Percentiles rank a stretch among this genome's conserved stretches.
phyloP scores from a whole-genome alignment of 305 asterid genomes.

The Fraxinus xanthoxyloides region DNA sequence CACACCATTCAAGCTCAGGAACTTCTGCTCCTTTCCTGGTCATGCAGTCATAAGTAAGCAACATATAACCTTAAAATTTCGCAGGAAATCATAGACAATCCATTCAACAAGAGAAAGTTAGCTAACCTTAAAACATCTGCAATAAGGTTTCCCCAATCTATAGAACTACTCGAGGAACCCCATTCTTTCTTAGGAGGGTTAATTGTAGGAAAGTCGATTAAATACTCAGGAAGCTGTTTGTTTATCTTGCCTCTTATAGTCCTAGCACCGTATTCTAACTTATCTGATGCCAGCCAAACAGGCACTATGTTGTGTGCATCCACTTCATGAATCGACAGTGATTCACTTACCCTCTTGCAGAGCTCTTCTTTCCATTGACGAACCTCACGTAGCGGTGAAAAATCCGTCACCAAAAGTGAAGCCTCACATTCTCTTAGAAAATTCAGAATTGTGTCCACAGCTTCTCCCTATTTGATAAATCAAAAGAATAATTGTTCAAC shows the following conservation, averaged over 20 bases:
- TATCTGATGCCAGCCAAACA: constrained; percentile 80
- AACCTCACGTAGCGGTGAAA: constrained; percentile 86
- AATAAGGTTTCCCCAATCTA: constrained; percentile 71
- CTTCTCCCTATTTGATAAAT: constrained; percentile 64
- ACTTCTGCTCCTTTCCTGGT: constrained; percentile 92
- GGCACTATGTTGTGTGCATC: constrained; percentile 95
- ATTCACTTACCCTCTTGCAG: constrained; percentile 48
- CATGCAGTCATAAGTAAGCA: constrained; percentile 29
- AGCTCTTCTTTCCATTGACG: constrained; percentile 71
- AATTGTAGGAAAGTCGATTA: constrained; percentile 66
- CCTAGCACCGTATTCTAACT: constrained; percentile 83
- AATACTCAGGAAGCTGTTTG: constrained; percentile 72
- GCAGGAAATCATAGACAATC: constrained; percentile 5
- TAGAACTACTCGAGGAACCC: constrained; percentile 35
- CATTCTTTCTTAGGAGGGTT: constrained; percentile 45
- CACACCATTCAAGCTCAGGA: constrained; percentile 94
- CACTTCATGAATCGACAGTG: constrained; percentile 78
- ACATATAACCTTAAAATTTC: not conserved
- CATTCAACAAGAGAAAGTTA: constrained; percentile 19
- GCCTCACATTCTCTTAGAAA: constrained; percentile 78
- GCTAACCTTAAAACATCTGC: constrained; percentile 61
- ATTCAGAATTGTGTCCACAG: constrained; percentile 69
- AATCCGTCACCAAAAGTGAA: constrained; percentile 88
- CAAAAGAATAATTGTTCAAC: constrained; percentile 7
- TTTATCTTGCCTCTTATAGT: constrained; percentile 78